Conservation (phyloP, 495 filamentous ascomycete genomes). For the Pyronema omphalodes region DNA sequence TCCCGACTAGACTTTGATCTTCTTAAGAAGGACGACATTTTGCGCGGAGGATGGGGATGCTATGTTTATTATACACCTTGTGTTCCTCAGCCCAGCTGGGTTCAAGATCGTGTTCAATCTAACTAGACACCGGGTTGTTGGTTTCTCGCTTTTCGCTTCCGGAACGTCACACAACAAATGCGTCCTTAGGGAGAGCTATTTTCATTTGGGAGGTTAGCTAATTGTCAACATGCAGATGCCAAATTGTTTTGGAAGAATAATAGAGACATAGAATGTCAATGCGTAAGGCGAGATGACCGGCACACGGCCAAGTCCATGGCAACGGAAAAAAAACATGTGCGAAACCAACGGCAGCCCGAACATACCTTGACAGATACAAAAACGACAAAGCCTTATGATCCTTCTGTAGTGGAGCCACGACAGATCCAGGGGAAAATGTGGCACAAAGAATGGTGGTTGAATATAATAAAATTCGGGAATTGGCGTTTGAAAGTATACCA, state of each 20-base stretch:
- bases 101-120: neutral
- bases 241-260: neutral
- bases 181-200: neutral
- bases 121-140: neutral
- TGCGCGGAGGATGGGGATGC: neutral
- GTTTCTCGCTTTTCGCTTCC: too few species aligned
- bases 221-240: neutral
- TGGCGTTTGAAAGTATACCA: too few species aligned
- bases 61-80: neutral
- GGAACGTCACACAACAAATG: too few species aligned
- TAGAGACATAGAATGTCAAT: neutral
- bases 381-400: neutral
- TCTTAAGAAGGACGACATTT: constrained; percentile 18
- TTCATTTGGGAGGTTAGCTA: neutral
- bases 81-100: neutral
- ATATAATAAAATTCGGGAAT: too few species aligned
- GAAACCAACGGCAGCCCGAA: neutral
- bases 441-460: too few species aligned
- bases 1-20: constrained; percentile 20
- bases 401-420: neutral
- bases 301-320: neutral
- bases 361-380: neutral
- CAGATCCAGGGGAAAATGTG: neutral
- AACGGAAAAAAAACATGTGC: neutral
- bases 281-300: neutral